Percentiles rank a stretch among this genome's conserved stretches.
Conservation (phyloP, 129 eudicot species). For the carrot (Daucus carota) region DH1_v3.0 NC_030382.2:26370501-26371000, state of each 20-base stretch:
- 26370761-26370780: constrained; percentile 83
- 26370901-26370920: too few relatives aligned
- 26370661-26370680: constrained; percentile 94
- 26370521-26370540: constrained; percentile 77
- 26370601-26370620: constrained; percentile 99
- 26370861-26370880: too few relatives aligned
- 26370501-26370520: constrained; percentile 98
- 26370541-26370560: constrained; percentile 51
- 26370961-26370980: too few relatives aligned
- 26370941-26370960: too few relatives aligned
- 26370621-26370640: constrained; percentile 93
- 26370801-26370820: constrained; percentile 34
- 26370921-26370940: too few relatives aligned
- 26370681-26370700: constrained; percentile 88
- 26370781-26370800: constrained; percentile 67
- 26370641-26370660: constrained; percentile 95
- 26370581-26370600: constrained; percentile 89
- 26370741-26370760: constrained; percentile 77
- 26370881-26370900: too few relatives aligned
- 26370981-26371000: too few relatives aligned
- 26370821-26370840: background rate
- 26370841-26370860: background rate
- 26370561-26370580: constrained; percentile 63
- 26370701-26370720: constrained; percentile 82
- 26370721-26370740: constrained; percentile 94